Conservation (phyloP, 176 grass and related monocot species). For the Paspalum vaginatum region DNA sequence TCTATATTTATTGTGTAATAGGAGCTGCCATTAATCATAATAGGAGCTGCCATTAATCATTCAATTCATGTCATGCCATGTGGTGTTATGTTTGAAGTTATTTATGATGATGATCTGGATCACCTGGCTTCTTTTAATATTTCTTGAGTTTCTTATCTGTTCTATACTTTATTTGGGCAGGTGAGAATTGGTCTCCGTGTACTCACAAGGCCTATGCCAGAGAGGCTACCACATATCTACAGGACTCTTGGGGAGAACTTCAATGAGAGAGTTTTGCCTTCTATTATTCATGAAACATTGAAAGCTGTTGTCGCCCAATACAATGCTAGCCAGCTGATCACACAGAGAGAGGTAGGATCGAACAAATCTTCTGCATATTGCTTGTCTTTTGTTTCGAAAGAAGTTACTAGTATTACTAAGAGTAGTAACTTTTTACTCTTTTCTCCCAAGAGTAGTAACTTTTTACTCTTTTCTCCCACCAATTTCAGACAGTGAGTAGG, state of each 20-base stretch:
- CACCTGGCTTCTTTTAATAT: background rate
- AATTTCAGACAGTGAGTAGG: conserved; percentile 76
- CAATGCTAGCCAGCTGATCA: conserved; percentile 85
- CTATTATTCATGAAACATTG: conserved; percentile 85
- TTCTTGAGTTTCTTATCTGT: background rate
- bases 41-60: no score
- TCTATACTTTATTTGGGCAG: conserved; percentile 37
- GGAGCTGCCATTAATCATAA: conserved; percentile 23
- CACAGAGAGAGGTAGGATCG: conserved; percentile 79
- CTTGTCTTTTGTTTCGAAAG: conserved; percentile 1
- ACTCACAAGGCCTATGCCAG: conserved; percentile 72
- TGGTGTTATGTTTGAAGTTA: background rate
- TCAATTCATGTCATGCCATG: conserved; percentile 6
- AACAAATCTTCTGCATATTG: conserved; percentile 6
- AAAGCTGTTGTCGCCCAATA: conserved; percentile 86
- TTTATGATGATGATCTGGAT: background rate
- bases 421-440: background rate
- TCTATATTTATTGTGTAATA: background rate
- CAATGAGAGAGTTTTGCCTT: conserved; percentile 82
- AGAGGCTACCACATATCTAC: conserved; percentile 78
- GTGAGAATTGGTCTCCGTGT: conserved; percentile 89
- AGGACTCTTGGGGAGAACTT: conserved; percentile 76
- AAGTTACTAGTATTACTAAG: conserved; percentile 9
- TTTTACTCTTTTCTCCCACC: background rate
- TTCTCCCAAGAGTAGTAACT: background rate